Base-by-base conservation (phyloP, 1,139 yeast genomes). In the Pneumocystis canis region DNA sequence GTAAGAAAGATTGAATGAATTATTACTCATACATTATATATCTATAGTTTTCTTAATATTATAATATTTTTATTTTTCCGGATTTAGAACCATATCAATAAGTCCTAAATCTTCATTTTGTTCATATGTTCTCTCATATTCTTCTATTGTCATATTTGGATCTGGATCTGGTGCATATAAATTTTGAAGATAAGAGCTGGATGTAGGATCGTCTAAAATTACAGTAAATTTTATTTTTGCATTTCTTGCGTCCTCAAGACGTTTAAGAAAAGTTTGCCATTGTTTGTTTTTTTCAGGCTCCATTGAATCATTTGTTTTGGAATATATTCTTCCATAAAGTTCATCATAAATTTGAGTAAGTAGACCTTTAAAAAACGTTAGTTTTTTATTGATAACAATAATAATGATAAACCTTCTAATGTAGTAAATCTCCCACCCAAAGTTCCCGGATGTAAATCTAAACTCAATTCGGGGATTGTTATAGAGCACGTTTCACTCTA, bases 341-440 rank as follows among this genome's bases (percentile, higher is more conserved):
- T 92, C 98, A 66, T 89, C 96, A 69, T 83, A 79, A 25, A 92
- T 97, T 75, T 94, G 97, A 61, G 82, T 80, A 68, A 94, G 77
- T 65, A 94, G 79, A 66, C 99, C 99, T 77, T 92, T 98, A 20
- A 20, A 39, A 25, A 25, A 11, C 16, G 40, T 37, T 5, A 37
- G 31, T 41, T 20, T 25, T 25, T 47, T 47, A 25, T 47, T 25
- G 16, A 35, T 25, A 20, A 9, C 11, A 47, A 47, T 18, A 18
- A 39, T 7, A 25, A 25, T 11, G 6, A 47, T 11, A 11, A 25
- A 47, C 54, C 54, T 58, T 65, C 66, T 68, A 92, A 78, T 28
- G 99, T 94, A 60, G 98, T 94, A 78, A 94, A 94, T 72, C 98
- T 82, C 63, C 99, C 98, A 66, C 99, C 99, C 63, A 94, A 79